Evolutionary conservation across 768 basidiomycete genomes (phyloP), one percentile per base, ranked within the genome.

Genomic region (Hericium rajendrae): DNA sequence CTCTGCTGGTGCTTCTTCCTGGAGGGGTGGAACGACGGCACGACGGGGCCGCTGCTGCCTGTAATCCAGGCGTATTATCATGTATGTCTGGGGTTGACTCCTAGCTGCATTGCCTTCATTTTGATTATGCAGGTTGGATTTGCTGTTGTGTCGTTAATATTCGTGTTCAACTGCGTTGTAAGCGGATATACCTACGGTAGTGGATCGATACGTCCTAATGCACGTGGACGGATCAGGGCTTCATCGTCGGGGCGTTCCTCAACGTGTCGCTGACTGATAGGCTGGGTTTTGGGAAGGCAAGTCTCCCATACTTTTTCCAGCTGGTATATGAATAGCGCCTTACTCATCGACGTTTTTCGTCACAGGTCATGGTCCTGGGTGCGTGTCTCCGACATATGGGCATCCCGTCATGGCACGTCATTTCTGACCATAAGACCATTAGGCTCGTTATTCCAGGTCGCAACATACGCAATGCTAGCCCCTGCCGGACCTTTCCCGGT

Each of bases 401-500:
- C 32, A 32, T 32, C 32, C 32, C 32, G 9, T 32, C 32, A 32
- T 32, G 18, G 39, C 32, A 32, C 32, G 32, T 10, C 32, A 32
- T 32, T 32, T 32, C 32, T 32, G 32, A 32, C 9, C 32, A 6
- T 10, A 32, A 3, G 26, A 26, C 26, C 32, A 32, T 10, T 48
- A 69, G 72, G 67, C 10, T 67, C 70, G 5, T 20, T 66, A 2
- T 58, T 65, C 28, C 72, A 73, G 60, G 54, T 70, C 2, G 60
- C 69, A 16, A 68, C 60, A 4, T 73, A 72, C 54, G 53, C 64
- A 9, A 67, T 79, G 20, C 71, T 74, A 54, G 71, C 71, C n/a
- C 68, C 73, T 24, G 71, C 74, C 8, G 68, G 71, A 6, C 78
- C 79, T 4, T 81, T 75, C 59, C 78, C 77, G 0, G 65, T 73